Conservation (phyloP, 805 yeast species). For the Candida nanaspora region DNA sequence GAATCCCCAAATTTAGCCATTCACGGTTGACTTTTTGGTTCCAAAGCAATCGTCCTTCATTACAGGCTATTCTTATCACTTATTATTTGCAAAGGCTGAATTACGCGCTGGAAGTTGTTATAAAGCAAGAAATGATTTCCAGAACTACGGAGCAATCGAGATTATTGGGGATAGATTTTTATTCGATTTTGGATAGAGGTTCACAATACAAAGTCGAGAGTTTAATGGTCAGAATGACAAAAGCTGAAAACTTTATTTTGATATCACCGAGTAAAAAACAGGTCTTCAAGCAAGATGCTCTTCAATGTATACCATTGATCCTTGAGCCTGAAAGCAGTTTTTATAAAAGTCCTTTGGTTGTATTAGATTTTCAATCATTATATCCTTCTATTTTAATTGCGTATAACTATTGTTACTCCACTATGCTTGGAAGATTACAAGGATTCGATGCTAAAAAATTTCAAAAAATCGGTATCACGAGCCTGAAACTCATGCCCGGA, state of each 20-base stretch:
- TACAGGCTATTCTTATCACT: conserved; percentile 29
- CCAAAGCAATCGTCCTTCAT: conserved; percentile 12
- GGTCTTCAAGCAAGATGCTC: conserved; percentile 76
- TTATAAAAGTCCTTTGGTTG: conserved; percentile 84
- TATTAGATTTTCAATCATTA: conserved; percentile 86
- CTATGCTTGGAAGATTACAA: conserved; percentile 55
- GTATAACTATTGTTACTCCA: conserved; percentile 79
- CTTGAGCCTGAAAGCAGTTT: conserved; percentile 87
- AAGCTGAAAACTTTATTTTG: conserved; percentile 64
- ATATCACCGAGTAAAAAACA: conserved; percentile 75
- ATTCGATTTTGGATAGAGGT: conserved; percentile 82
- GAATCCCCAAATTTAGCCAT: conserved; percentile 58
- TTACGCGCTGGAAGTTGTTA: conserved; percentile 40
- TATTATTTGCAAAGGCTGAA: conserved; percentile 42
- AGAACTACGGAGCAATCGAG: conserved; percentile 79
- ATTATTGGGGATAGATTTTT: conserved; percentile 81
- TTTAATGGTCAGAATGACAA: conserved; percentile 63
- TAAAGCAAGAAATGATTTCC: conserved; percentile 57
- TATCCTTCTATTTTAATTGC: conserved; percentile 93
- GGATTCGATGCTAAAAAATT: conserved; percentile 37
- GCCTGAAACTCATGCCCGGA: conserved; percentile 48
- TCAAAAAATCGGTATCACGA: conserved; percentile 48
- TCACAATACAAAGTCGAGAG: conserved; percentile 95
- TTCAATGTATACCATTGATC: conserved; percentile 83
- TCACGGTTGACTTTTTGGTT: conserved; percentile 43